phyloP scores from a whole-genome alignment of 345 rosid species.

The Eutrema heterophyllum region DNA sequence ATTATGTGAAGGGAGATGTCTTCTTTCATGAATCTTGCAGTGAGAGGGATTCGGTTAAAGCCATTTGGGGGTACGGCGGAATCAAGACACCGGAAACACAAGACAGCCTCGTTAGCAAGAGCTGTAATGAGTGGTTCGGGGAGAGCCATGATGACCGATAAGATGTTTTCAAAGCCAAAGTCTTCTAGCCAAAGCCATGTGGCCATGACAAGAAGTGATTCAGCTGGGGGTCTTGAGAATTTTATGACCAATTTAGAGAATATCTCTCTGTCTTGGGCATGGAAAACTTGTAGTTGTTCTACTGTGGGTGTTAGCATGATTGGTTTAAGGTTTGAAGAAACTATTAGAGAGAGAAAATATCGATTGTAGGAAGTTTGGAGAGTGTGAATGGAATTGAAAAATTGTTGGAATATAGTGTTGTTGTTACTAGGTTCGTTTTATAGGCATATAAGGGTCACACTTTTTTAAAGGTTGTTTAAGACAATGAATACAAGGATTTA shows the following conservation, averaged over 20 bases:
- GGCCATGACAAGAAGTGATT: constrained; percentile 42
- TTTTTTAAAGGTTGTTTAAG: background rate
- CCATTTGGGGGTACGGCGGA: background rate
- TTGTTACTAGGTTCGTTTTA: background rate
- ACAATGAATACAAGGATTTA: background rate
- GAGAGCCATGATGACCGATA: constrained; percentile 8
- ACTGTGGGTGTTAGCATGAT: constrained; percentile 19
- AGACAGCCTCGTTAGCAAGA: constrained; percentile 37
- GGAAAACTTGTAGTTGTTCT: constrained; percentile 28
- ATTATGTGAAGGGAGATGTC: constrained; percentile 24
- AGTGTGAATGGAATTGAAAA: background rate
- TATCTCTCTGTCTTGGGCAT: constrained; percentile 33
- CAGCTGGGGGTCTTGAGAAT: constrained; percentile 24
- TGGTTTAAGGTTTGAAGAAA: background rate
- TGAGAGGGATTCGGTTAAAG: constrained; percentile 20
- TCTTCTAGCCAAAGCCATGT: constrained; percentile 51
- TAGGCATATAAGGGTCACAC: background rate
- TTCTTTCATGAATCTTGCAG: constrained; percentile 5
- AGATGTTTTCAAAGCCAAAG: constrained; percentile 16
- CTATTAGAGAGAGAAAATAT: background rate
- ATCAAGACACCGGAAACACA: constrained; percentile 17
- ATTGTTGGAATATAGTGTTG: background rate
- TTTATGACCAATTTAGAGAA: constrained; percentile 35
- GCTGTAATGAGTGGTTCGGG: constrained; percentile 12
- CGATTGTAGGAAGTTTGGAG: background rate